phyloP scores from a whole-genome alignment of 1,139 yeast species.

The Wickerhamiella pararugosa region DNA sequence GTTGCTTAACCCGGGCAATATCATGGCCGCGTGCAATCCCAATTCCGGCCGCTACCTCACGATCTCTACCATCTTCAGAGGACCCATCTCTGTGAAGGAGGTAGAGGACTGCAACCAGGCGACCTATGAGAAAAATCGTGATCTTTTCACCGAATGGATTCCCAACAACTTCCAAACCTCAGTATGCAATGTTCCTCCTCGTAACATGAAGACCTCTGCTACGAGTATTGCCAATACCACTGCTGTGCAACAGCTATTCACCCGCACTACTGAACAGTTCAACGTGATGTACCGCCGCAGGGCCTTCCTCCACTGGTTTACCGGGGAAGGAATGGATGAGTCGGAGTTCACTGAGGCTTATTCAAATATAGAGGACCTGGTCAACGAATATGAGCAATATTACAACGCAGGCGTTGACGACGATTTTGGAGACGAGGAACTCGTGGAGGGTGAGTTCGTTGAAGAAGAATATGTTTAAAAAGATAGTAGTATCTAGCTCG shows the following conservation, averaged over 20 bases:
- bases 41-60: conserved; percentile 81
- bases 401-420: conserved; percentile 72
- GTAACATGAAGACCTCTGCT: conserved; percentile 74
- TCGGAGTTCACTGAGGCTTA: conserved; percentile 86
- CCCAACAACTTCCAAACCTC: conserved; percentile 94
- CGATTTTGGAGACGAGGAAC: conserved; percentile 21
- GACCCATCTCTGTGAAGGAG: conserved; percentile 81
- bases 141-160: conserved; percentile 88
- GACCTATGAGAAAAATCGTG: conserved; percentile 67
- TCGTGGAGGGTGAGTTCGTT: no score
- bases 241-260: conserved; percentile 78
- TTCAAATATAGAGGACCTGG: conserved; percentile 71
- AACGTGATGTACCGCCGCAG: conserved; percentile 85
- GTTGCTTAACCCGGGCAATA: conserved; percentile 78
- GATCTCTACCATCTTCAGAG: conserved; percentile 90
- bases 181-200: conserved; percentile 81
- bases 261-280: conserved; percentile 81
- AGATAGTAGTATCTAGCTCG: no score
- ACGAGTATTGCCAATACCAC: conserved; percentile 88
- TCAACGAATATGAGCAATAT: conserved; percentile 82
- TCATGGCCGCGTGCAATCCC: conserved; percentile 95
- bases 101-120: conserved; percentile 87
- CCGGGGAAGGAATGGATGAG: conserved; percentile 91
- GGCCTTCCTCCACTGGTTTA: conserved; percentile 94
- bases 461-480: no score